phyloP scores from a whole-genome alignment of 2,329 filamentous ascomycete species.

The Bipolaris victoriae region DNA sequence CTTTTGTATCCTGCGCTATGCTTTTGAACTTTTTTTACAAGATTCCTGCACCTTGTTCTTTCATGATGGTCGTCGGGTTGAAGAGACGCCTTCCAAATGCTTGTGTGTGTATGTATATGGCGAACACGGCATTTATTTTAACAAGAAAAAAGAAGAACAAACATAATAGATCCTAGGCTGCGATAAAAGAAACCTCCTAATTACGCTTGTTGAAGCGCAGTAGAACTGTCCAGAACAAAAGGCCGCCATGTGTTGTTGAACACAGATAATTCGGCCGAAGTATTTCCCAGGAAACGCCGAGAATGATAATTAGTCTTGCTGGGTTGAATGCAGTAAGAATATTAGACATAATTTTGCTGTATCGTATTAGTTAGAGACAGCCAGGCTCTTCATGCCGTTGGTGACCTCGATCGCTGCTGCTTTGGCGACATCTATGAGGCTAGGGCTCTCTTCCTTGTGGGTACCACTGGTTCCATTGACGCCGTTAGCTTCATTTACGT shows the following conservation, averaged over 20 bases:
- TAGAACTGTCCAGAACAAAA: constrained; percentile 31
- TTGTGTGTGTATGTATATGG: constrained; percentile 12
- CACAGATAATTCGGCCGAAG: neutral
- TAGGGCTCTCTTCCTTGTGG: constrained; percentile 21
- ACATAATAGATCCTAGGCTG: neutral
- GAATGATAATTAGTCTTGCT: constrained; percentile 29
- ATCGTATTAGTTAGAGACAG: constrained; percentile 34
- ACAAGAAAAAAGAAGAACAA: neutral
- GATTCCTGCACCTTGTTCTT: constrained; percentile 20
- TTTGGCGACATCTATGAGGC: constrained; percentile 36
- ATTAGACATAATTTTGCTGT: constrained; percentile 17
- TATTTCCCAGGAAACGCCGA: constrained; percentile 8
- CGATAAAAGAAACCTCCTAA: constrained; percentile 1
- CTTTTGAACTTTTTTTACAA: constrained; percentile 10
- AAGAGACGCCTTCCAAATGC: constrained; percentile 48
- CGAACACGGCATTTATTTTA: neutral
- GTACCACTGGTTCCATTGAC: constrained; percentile 19
- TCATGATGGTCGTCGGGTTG: constrained; percentile 49
- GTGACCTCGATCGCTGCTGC: constrained; percentile 38
- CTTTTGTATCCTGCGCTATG: constrained; percentile 3
- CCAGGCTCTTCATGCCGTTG: constrained; percentile 38
- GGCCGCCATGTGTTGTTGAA: constrained; percentile 15
- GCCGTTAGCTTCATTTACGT: constrained; percentile 13
- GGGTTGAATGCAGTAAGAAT: constrained; percentile 45
- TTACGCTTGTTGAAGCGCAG: constrained; percentile 30